These are phyloP conservation scores for Colletotrichum scovillei DNA, from an alignment of 2,329 filamentous ascomycete species.

Conservation along the genomic window DNA sequence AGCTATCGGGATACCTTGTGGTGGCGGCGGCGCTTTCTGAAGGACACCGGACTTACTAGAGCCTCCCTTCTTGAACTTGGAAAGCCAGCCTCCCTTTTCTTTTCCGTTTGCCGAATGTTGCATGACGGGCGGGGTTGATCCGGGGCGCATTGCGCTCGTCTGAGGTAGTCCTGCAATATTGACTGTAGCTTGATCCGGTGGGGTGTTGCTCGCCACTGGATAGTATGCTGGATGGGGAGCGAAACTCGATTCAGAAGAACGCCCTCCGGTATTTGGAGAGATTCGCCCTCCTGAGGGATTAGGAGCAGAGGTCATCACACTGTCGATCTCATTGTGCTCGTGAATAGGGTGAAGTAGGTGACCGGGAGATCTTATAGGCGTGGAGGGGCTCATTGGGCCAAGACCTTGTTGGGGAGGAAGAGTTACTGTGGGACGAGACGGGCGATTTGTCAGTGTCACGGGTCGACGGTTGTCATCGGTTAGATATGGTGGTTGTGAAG, in stretches of 20 bases:
- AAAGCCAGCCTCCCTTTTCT: constrained; percentile 36
- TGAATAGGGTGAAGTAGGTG: constrained; percentile 36
- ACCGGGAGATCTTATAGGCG: constrained; percentile 21
- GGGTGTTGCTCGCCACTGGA: constrained; percentile 7
- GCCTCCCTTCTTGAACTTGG: constrained; percentile 32
- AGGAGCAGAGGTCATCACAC: not conserved
- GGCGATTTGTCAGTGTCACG: not conserved
- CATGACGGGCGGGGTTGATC: constrained; percentile 6
- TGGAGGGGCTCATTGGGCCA: constrained; percentile 2
- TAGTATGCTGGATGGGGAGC: constrained; percentile 6
- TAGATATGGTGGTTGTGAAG: not conserved
- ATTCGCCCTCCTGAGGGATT: not conserved
- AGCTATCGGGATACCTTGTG: not conserved
- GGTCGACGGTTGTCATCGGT: not conserved
- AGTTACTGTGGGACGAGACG: constrained; percentile 11
- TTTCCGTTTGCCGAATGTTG: constrained; percentile 14
- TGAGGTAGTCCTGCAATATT: not conserved
- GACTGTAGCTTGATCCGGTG: not conserved
- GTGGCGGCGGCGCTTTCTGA: constrained; percentile 22
- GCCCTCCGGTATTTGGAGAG: not conserved
- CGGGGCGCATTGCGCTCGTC: not conserved
- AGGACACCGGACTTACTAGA: constrained; percentile 17
- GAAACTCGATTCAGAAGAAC: not conserved
- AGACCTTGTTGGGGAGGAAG: constrained; percentile 1
- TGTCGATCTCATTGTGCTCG: constrained; percentile 28